Evolutionary conservation across 2,329 filamentous ascomycete species (phyloP).

Genomic region (Phialophora tarda): DNA sequence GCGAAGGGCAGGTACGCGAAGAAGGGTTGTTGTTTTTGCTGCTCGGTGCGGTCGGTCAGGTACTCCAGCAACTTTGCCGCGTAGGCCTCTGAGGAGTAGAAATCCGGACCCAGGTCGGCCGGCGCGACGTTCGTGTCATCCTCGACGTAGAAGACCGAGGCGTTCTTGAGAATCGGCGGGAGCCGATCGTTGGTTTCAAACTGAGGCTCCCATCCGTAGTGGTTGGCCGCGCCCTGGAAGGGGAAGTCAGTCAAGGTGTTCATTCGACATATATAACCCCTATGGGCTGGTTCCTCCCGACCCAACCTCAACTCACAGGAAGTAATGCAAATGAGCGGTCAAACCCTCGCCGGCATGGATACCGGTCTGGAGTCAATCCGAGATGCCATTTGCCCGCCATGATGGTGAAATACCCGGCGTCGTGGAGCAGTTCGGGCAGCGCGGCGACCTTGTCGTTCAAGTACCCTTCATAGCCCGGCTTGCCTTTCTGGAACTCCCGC

Average conservation of each 20-base stretch:
- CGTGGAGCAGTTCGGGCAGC: conserved; percentile 44
- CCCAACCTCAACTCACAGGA: neutral
- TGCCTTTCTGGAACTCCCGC: conserved; percentile 28
- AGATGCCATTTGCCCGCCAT: conserved; percentile 49
- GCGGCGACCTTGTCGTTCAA: conserved; percentile 40
- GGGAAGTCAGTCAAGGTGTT: too few species aligned
- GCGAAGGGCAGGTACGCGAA: conserved; percentile 56
- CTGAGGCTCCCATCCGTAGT: conserved; percentile 45
- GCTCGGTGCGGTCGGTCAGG: neutral
- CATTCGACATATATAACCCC: too few species aligned
- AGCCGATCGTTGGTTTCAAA: conserved; percentile 7
- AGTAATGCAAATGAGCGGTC: conserved; percentile 39
- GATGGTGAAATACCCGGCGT: conserved; percentile 44
- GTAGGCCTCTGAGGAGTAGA: neutral
- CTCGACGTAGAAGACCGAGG: neutral
- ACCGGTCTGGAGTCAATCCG: conserved; percentile 41
- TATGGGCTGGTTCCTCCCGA: too few species aligned
- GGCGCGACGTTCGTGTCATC: neutral
- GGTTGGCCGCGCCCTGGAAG: conserved; percentile 39
- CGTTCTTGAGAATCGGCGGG: neutral
- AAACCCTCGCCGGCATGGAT: conserved; percentile 42
- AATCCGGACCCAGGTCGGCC: neutral
- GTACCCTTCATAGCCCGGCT: conserved; percentile 41
- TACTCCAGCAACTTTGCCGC: neutral
- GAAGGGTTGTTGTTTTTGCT: conserved; percentile 15